Conservation (phyloP, 2,329 filamentous ascomycete genomes). For the Colletotrichum orchidophilum region DNA sequence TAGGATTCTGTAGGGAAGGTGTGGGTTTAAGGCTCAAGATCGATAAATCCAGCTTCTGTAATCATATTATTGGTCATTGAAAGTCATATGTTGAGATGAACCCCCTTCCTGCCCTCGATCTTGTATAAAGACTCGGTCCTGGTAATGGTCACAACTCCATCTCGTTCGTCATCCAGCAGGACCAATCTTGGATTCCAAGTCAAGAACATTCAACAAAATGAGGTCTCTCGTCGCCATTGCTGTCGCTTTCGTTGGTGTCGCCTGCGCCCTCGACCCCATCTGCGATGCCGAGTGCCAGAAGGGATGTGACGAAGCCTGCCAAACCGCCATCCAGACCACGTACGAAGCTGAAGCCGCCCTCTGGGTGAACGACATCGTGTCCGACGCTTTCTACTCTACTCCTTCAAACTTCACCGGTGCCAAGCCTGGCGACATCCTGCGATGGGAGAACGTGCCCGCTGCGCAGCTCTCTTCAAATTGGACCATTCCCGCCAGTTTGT, state of each 20-base stretch:
- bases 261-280: neutral
- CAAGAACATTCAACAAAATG: neutral
- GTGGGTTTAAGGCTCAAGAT: neutral
- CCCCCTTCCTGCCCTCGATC: neutral
- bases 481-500: slow-evolving; percentile 32
- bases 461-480: slow-evolving; percentile 24
- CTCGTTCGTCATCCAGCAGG: neutral
- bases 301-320: slow-evolving; percentile 10
- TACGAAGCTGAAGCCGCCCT: slow-evolving; percentile 7
- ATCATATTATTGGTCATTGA: neutral
- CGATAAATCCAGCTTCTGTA: neutral
- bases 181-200: neutral
- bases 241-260: neutral
- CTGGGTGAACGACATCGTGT: slow-evolving; percentile 15
- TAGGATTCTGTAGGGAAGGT: neutral
- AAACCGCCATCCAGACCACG: slow-evolving; percentile 13
- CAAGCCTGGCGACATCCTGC: slow-evolving; percentile 11
- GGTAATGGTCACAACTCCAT: neutral
- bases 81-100: neutral
- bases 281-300: slow-evolving; percentile 14
- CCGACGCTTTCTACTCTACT: slow-evolving; percentile 15
- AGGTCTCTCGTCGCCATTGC: neutral
- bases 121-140: neutral
- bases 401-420: slow-evolving; percentile 7
- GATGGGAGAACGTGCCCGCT: slow-evolving; percentile 31